Evolutionary conservation across 768 basidiomycete genomes (phyloP).

Genomic region (Rhodotorula sphaerocarpa): DNA sequence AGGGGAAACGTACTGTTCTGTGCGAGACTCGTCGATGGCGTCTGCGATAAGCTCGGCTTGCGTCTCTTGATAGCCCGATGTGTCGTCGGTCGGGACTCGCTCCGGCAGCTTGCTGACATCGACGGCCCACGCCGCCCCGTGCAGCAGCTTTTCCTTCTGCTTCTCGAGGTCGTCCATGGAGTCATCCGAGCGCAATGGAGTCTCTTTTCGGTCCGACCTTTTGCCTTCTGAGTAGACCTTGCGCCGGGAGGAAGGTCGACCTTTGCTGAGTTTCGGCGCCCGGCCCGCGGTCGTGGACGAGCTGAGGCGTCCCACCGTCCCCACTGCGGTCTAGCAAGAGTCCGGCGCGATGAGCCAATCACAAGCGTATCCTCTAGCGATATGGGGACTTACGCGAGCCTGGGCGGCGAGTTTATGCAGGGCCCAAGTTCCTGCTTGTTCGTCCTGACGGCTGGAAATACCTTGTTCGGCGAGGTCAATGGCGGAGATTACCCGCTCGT

Average conservation of each 20-base stretch:
- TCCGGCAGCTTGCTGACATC: conserved; percentile 17
- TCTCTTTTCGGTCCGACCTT: too few relatives aligned
- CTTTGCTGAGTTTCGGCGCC: too few relatives aligned
- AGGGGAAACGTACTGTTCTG: too few relatives aligned
- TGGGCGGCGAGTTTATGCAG: neutral
- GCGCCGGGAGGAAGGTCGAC: too few relatives aligned
- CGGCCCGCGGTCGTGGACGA: too few relatives aligned
- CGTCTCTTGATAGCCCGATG: conserved; percentile 19
- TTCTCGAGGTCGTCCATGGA: neutral
- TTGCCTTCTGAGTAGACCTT: too few relatives aligned
- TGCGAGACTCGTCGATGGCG: conserved; percentile 7
- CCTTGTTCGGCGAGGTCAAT: conserved; percentile 18
- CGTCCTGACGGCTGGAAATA: neutral
- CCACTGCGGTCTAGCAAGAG: too few relatives aligned
- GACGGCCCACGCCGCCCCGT: neutral
- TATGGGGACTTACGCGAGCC: neutral
- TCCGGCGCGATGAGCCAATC: too few relatives aligned
- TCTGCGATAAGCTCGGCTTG: conserved; percentile 8
- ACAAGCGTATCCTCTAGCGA: too few relatives aligned
- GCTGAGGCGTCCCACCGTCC: too few relatives aligned
- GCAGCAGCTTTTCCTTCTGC: neutral
- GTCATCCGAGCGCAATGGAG: neutral
- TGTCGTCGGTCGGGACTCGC: conserved; percentile 23
- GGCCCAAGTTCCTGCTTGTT: neutral
- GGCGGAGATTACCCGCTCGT: neutral